Base-by-base conservation (phyloP, 2,329 filamentous ascomycete genomes). In the Diaporthe destruens region DNA sequence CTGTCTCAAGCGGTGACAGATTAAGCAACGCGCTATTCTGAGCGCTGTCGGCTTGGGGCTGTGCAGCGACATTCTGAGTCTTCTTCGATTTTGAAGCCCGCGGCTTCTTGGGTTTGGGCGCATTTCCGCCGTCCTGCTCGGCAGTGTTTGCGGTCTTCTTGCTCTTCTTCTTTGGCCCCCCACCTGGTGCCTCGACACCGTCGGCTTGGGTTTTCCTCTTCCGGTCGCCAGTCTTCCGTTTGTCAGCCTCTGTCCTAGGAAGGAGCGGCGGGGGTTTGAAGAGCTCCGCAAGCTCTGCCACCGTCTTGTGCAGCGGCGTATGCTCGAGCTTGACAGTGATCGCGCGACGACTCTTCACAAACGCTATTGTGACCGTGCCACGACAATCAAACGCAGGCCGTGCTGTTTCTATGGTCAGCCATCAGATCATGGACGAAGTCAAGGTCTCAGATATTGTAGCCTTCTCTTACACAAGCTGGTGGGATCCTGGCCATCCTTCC, bases 311-410 rank as follows among this genome's bases (percentile, higher is more conserved):
- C n/a, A 90, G 76, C 4, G 85, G 86, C 0, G 85, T 88, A 75
- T 91, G 89, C 42, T 87, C 84, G 76, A 90, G 90, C 72, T 86
- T 87, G 69, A 90, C 81, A 14, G 84, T 82, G 51, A 90, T 85
- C 11, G 82, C 80, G 42, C 85, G 84, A 39, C 80, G 83, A 32
- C 81, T 82, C 70, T 84, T 85, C 8, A 84, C 83, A 74, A 91
- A 90, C 0, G 82, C 78, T 55, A 91, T 82, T 2, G 80, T 82
- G 23, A 90, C 78, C 0, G 82, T 81, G 23, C 89, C 89, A 49
- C 86, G 84, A 73, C 89, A 91, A 76, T 91, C 88, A 75, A 90
- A 91, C 0, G 88, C 88, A 67, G 89, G 89, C 18, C 89, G 87
- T 36, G 80, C 87, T 88, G 74, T 20, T 39, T 16, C n/a, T 23